Conservation (phyloP, 345 rosid species). For the Salix udensis region DNA sequence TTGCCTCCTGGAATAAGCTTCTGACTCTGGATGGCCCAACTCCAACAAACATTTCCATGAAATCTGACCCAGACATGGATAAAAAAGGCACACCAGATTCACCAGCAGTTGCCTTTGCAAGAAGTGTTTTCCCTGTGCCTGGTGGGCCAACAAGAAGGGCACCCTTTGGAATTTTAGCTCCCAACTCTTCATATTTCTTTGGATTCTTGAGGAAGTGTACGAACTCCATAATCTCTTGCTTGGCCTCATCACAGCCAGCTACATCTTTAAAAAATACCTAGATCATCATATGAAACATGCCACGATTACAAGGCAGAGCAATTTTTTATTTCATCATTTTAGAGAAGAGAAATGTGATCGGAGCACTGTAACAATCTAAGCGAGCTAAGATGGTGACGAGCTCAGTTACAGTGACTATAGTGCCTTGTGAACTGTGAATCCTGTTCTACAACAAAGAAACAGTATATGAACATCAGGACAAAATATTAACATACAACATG, state of each 20-base stretch:
- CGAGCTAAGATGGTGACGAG: not conserved
- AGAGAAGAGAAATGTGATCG: not conserved
- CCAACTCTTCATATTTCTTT: constrained; percentile 85
- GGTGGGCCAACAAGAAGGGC: constrained; percentile 95
- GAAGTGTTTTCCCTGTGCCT: constrained; percentile 96
- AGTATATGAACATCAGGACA: constrained; percentile 1
- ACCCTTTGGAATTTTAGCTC: constrained; percentile 94
- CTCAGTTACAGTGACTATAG: not conserved
- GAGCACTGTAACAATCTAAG: not conserved
- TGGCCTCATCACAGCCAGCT: constrained; percentile 98
- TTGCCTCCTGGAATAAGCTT: constrained; percentile 90
- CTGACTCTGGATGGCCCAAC: constrained; percentile 98
- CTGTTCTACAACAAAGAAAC: not conserved
- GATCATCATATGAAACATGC: constrained; percentile 9
- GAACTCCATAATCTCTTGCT: constrained; percentile 95
- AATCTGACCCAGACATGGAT: constrained; percentile 94
- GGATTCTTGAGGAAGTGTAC: constrained; percentile 95
- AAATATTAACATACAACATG: not conserved
- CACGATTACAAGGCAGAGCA: not conserved
- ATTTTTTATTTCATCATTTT: not conserved
- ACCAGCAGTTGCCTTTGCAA: constrained; percentile 96
- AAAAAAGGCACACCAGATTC: constrained; percentile 92
- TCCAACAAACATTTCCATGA: constrained; percentile 99
- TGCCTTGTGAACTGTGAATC: not conserved
- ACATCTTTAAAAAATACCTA: constrained; percentile 90